phyloP scores from a whole-genome alignment of 805 yeast genomes.

The Metschnikowia drakensbergensis region DNA sequence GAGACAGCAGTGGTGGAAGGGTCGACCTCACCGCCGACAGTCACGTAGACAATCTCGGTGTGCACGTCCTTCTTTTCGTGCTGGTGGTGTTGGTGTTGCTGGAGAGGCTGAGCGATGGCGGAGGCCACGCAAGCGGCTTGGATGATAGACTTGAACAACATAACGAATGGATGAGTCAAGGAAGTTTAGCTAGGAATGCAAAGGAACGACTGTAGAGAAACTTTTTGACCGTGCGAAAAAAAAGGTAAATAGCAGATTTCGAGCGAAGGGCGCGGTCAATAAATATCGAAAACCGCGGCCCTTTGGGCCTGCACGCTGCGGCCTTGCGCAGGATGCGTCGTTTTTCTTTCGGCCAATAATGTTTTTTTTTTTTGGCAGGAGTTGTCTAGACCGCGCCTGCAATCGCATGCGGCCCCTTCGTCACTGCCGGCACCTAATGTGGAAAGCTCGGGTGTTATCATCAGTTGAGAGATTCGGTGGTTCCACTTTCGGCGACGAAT shows the following conservation, averaged over 20 bases:
- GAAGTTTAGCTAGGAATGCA: slow-evolving; percentile 24
- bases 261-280: slow-evolving; percentile 4
- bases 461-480: too few species aligned
- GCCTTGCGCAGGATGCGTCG: not conserved
- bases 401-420: not conserved
- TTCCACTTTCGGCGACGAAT: too few species aligned
- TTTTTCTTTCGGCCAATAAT: slow-evolving; percentile 1
- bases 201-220: slow-evolving; percentile 30
- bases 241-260: not conserved
- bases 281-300: not conserved
- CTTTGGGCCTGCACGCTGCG: not conserved
- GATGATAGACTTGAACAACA: slow-evolving; percentile 49
- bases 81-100: slow-evolving; percentile 44
- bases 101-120: slow-evolving; percentile 56
- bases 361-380: slow-evolving; percentile 1
- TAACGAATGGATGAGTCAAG: slow-evolving; percentile 20
- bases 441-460: too few species aligned
- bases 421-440: not conserved
- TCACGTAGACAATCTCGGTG: slow-evolving; percentile 49
- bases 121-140: slow-evolving; percentile 49
- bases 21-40: slow-evolving; percentile 37
- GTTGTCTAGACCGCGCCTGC: slow-evolving; percentile 4
- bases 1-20: slow-evolving; percentile 13
- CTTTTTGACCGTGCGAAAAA: slow-evolving; percentile 17
- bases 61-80: slow-evolving; percentile 53